Evolutionary conservation across 2,329 filamentous ascomycete genomes (phyloP).

Genomic region (Colletotrichum chlorophyti): DNA sequence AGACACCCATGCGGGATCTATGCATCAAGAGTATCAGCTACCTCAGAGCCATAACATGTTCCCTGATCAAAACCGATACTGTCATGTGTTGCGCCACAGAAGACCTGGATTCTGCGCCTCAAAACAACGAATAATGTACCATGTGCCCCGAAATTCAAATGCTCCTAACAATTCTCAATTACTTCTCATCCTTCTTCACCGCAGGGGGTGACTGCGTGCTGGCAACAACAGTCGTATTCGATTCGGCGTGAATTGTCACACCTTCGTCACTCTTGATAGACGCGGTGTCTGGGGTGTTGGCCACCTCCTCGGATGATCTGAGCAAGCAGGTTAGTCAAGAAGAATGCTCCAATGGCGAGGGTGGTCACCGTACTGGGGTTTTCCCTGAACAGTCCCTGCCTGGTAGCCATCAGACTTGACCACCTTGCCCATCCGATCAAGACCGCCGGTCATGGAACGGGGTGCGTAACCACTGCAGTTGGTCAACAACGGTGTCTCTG

Average conservation of each 20-base stretch:
- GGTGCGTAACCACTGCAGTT: conserved; percentile 16
- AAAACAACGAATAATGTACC: conserved; percentile 25
- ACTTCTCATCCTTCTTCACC: conserved; percentile 46
- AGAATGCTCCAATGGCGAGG: conserved; percentile 23
- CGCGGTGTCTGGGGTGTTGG: conserved; percentile 35
- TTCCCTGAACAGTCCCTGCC: conserved; percentile 29
- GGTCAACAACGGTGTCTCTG: not conserved
- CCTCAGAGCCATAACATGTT: conserved; percentile 46
- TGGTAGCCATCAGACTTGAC: conserved; percentile 28
- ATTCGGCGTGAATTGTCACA: conserved; percentile 61
- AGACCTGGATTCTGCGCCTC: conserved; percentile 9
- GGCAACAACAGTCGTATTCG: conserved; percentile 47
- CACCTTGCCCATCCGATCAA: conserved; percentile 27
- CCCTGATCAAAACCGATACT: conserved; percentile 34
- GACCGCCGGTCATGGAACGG: conserved; percentile 23
- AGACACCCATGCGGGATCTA: conserved; percentile 39
- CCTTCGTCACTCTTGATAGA: conserved; percentile 60
- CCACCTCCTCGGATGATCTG: conserved; percentile 26
- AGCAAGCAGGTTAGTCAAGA: conserved; percentile 40
- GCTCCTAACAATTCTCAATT: conserved; percentile 15
- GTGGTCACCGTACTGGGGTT: conserved; percentile 28
- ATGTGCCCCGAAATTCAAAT: conserved; percentile 29
- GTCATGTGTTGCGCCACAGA: conserved; percentile 25
- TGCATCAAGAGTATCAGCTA: conserved; percentile 41
- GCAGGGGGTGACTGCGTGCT: conserved; percentile 57